These are phyloP conservation scores for Xanthoconium separans DNA, from an alignment of 1,284 basidiomycete species.

Conservation along the genomic window DNA sequence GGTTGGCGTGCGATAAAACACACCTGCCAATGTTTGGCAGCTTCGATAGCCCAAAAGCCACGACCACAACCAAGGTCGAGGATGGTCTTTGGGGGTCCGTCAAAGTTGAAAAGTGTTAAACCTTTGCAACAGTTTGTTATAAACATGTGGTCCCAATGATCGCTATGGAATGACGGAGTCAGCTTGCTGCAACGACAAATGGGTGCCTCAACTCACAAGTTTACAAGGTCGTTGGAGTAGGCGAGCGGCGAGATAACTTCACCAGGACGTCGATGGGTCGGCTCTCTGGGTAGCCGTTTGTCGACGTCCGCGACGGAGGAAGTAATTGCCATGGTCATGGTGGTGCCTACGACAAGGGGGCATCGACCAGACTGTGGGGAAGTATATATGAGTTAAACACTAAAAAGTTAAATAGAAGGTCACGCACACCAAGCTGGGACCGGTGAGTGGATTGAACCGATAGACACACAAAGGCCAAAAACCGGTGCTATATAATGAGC, in stretches of 20 bases:
- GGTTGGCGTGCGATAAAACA: constrained; percentile 21
- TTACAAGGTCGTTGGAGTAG: constrained; percentile 46
- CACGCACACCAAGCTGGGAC: constrained; percentile 15
- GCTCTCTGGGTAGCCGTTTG: constrained; percentile 41
- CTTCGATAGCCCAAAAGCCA: constrained; percentile 72
- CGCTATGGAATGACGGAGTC: constrained; percentile 38
- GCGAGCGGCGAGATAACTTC: constrained; percentile 54
- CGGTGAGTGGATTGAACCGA: constrained; percentile 5
- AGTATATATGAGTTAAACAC: neutral
- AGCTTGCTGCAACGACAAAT: neutral
- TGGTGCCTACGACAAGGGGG: constrained; percentile 16
- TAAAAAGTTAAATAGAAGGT: too few relatives aligned
- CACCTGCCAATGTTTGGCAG: constrained; percentile 64
- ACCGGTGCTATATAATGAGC: constrained; percentile 17
- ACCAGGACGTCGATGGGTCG: constrained; percentile 44
- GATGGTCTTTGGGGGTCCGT: constrained; percentile 48
- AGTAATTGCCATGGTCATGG: constrained; percentile 29
- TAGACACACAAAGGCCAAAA: neutral
- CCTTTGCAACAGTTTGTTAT: constrained; percentile 45
- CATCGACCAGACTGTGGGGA: constrained; percentile 23
- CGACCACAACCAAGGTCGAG: constrained; percentile 82
- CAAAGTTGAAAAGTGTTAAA: constrained; percentile 55
- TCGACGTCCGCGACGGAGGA: constrained; percentile 46
- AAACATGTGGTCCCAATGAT: constrained; percentile 70
- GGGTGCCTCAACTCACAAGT: constrained; percentile 46